These are phyloP conservation scores for Xylariaceae sp. DNA, from an alignment of 2,329 filamentous ascomycete genomes.

Conservation along the genomic window DNA sequence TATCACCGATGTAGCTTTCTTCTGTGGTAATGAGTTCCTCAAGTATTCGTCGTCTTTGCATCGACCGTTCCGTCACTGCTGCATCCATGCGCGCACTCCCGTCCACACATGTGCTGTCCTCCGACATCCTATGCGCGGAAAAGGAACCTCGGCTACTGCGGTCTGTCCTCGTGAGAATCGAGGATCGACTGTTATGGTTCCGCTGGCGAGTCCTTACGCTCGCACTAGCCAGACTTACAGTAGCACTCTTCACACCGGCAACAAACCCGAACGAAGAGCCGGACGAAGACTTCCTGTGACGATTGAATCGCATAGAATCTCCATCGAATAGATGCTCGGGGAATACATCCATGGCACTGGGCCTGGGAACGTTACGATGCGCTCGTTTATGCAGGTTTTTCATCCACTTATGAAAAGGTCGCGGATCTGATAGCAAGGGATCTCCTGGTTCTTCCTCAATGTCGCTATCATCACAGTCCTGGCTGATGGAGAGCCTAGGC, in stretches of 20 bases:
- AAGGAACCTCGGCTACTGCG: slow-evolving; percentile 59
- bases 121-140: slow-evolving; percentile 55
- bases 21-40: slow-evolving; percentile 85
- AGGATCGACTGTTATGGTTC: slow-evolving; percentile 46
- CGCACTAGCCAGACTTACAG: slow-evolving; percentile 67
- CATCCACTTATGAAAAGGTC: slow-evolving; percentile 68
- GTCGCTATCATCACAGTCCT: slow-evolving; percentile 12
- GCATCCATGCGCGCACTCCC: slow-evolving; percentile 53
- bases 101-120: slow-evolving; percentile 60
- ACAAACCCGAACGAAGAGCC: slow-evolving; percentile 75
- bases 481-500: slow-evolving; percentile 29
- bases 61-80: slow-evolving; percentile 62
- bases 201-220: slow-evolving; percentile 62
- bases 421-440: slow-evolving; percentile 13
- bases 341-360: slow-evolving; percentile 25
- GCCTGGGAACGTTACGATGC: slow-evolving; percentile 34
- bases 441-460: slow-evolving; percentile 15
- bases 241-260: slow-evolving; percentile 74
- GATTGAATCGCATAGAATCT: slow-evolving; percentile 28
- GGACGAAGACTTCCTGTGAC: slow-evolving; percentile 58
- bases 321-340: slow-evolving; percentile 33
- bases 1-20: slow-evolving; percentile 79
- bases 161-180: slow-evolving; percentile 53
- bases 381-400: slow-evolving; percentile 59
- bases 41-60: slow-evolving; percentile 72